These are phyloP conservation scores for Podaxis mareebaensis DNA, from an alignment of 768 basidiomycete species.

Conservation along the genomic window DNA sequence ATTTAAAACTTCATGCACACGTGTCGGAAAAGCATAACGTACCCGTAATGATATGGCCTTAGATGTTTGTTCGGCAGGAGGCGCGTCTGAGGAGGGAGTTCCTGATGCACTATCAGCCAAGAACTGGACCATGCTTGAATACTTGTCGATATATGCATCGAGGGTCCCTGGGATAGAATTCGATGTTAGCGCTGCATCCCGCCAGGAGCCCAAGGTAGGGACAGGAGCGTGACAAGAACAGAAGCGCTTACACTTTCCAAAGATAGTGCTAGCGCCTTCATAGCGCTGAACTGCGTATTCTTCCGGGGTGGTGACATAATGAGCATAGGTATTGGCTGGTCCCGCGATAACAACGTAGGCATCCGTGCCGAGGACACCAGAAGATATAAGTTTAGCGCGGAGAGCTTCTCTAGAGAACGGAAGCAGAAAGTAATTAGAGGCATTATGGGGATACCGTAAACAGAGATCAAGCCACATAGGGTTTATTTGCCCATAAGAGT, in stretches of 20 bases:
- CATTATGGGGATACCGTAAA: slow-evolving; percentile 19
- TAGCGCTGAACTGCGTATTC: slow-evolving; percentile 77
- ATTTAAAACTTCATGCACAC: not conserved
- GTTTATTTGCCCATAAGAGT: not conserved
- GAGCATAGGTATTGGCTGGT: slow-evolving; percentile 80
- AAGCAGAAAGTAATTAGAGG: not conserved
- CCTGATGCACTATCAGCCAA: slow-evolving; percentile 51
- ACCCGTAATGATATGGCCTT: slow-evolving; percentile 72
- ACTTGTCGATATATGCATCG: slow-evolving; percentile 81
- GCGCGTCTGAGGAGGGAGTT: slow-evolving; percentile 58
- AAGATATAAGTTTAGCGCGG: slow-evolving; percentile 61
- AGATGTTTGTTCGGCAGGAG: slow-evolving; percentile 63
- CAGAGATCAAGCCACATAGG: slow-evolving; percentile 17
- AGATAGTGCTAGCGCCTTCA: slow-evolving; percentile 81
- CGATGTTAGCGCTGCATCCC: not conserved
- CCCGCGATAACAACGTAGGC: slow-evolving; percentile 79
- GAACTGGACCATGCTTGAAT: slow-evolving; percentile 63
- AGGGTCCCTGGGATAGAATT: slow-evolving; percentile 51
- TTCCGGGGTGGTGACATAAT: slow-evolving; percentile 73
- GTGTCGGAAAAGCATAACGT: not conserved
- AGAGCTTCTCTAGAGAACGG: slow-evolving; percentile 55
- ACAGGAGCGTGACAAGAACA: not conserved
- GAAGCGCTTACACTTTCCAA: slow-evolving; percentile 63
- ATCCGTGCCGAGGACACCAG: slow-evolving; percentile 61
- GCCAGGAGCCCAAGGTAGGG: not conserved